phyloP scores from a whole-genome alignment of 441 rosid genomes.

The Gossypium davidsonii region DNA sequence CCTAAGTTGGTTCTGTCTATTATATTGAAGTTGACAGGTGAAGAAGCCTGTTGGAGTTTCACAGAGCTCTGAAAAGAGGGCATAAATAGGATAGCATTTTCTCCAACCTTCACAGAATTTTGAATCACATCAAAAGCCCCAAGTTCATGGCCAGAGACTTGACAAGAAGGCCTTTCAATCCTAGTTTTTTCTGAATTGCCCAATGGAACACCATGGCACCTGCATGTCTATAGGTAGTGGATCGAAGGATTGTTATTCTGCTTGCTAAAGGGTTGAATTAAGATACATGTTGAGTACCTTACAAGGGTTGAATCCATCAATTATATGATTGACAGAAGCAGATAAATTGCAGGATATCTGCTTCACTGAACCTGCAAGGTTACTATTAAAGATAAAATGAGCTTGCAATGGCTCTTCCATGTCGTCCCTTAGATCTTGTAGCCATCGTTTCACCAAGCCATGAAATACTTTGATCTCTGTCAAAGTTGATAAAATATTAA shows the following conservation, averaged over 20 bases:
- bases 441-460: slow-evolving; percentile 71
- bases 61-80: slow-evolving; percentile 45
- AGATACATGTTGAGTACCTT: slow-evolving; percentile 35
- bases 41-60: slow-evolving; percentile 42
- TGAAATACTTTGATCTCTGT: slow-evolving; percentile 56
- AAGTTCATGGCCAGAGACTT: slow-evolving; percentile 44
- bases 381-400: slow-evolving; percentile 48
- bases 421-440: slow-evolving; percentile 66
- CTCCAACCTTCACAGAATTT: slow-evolving; percentile 62
- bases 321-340: slow-evolving; percentile 38
- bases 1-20: slow-evolving; percentile 62
- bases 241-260: slow-evolving; percentile 6
- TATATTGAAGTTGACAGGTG: slow-evolving; percentile 48
- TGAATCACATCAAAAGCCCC: slow-evolving; percentile 42
- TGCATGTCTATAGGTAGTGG: slow-evolving; percentile 52
- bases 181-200: slow-evolving; percentile 24
- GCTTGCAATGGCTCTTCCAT: slow-evolving; percentile 61
- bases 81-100: slow-evolving; percentile 45
- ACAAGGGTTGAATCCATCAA: slow-evolving; percentile 56
- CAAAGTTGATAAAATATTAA: slow-evolving; percentile 17
- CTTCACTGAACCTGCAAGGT: slow-evolving; percentile 53
- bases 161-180: slow-evolving; percentile 41
- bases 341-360: slow-evolving; percentile 62
- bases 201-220: slow-evolving; percentile 60
- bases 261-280: not conserved